Percentiles rank a stretch among this genome's conserved stretches.
Conservation (phyloP, 1,284 basidiomycete species). For the Ganoderma multipileum region DNA sequence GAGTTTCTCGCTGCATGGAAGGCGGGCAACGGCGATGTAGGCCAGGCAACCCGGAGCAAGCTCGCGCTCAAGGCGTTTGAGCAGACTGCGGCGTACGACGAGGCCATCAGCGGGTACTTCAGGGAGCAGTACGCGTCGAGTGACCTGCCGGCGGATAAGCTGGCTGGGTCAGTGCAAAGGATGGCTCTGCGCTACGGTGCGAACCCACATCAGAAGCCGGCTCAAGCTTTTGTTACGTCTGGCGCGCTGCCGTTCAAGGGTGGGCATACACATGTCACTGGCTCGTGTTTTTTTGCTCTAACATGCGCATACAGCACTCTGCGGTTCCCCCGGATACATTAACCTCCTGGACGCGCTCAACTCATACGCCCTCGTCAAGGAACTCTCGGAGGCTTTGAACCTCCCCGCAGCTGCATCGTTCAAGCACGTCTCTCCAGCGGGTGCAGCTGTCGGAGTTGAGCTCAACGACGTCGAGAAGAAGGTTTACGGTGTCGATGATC, state of each 20-base stretch:
- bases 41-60: slow-evolving; percentile 74
- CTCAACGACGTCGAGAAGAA: slow-evolving; percentile 89
- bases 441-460: slow-evolving; percentile 91
- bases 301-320: slow-evolving; percentile 64
- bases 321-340: slow-evolving; percentile 98
- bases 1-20: slow-evolving; percentile 84
- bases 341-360: slow-evolving; percentile 99
- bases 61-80: slow-evolving; percentile 98
- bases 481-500: slow-evolving; percentile 96
- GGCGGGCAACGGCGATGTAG: slow-evolving; percentile 72
- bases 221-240: slow-evolving; percentile 93
- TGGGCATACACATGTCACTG: slow-evolving; percentile 39
- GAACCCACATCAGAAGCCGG: slow-evolving; percentile 99
- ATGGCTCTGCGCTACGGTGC: slow-evolving; percentile 94
- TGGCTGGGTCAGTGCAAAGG: slow-evolving; percentile 80
- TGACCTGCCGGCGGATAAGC: slow-evolving; percentile 67
- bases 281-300: background rate
- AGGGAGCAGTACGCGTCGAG: slow-evolving; percentile 92
- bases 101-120: slow-evolving; percentile 97
- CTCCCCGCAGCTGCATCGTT: slow-evolving; percentile 98
- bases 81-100: slow-evolving; percentile 94
- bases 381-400: slow-evolving; percentile 85
- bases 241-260: slow-evolving; percentile 96
- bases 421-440: slow-evolving; percentile 99
- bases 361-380: slow-evolving; percentile 96